phyloP scores from a whole-genome alignment of 2,329 filamentous ascomycete species.

The Aspergillus transmontanensis region DNA sequence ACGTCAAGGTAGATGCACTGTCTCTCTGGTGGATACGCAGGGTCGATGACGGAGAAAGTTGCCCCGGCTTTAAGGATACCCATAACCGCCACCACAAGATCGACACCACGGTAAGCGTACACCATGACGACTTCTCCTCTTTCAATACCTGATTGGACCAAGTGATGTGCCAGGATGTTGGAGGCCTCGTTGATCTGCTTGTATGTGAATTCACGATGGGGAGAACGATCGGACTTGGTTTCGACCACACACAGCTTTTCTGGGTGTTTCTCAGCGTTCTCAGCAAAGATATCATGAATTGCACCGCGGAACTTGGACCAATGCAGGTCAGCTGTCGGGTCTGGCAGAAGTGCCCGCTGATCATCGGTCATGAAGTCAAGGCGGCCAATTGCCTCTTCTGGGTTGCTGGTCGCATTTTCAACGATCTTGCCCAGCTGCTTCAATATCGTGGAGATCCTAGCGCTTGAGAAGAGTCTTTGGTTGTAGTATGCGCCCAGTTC shows the following conservation, averaged over 20 bases:
- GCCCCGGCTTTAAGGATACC: constrained; percentile 66
- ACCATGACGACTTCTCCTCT: constrained; percentile 92
- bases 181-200: constrained; percentile 82
- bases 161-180: constrained; percentile 77
- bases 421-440: constrained; percentile 47
- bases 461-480: constrained; percentile 50
- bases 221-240: constrained; percentile 55
- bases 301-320: constrained; percentile 49
- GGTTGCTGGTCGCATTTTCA: constrained; percentile 42
- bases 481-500: constrained; percentile 48
- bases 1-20: constrained; percentile 85
- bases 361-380: constrained; percentile 47
- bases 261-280: constrained; percentile 65
- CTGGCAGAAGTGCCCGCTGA: constrained; percentile 38
- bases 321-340: constrained; percentile 47
- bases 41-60: constrained; percentile 69
- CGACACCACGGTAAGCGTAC: constrained; percentile 80
- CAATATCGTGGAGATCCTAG: constrained; percentile 46
- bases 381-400: constrained; percentile 43
- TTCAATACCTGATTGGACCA: constrained; percentile 71
- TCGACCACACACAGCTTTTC: constrained; percentile 70
- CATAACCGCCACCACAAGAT: constrained; percentile 78
- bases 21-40: constrained; percentile 76
- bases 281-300: constrained; percentile 48
- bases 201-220: constrained; percentile 75